Conservation (phyloP, 108 stramenopile genomes). For the Cyclotella cryptica region DNA sequence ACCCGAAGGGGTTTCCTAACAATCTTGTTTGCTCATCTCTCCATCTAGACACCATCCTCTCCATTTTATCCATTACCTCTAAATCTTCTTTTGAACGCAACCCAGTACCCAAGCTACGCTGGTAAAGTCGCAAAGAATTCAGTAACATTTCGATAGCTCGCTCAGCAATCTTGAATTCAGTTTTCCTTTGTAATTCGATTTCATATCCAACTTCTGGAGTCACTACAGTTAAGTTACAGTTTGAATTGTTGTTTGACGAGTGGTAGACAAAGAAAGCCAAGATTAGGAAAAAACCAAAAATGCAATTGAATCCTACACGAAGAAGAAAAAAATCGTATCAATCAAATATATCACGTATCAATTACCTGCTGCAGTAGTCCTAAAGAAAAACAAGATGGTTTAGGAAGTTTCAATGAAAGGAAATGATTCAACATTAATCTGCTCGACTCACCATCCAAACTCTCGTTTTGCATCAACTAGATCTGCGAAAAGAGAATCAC, state of each 20-base stretch:
- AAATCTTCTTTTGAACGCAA: slow-evolving; percentile 66
- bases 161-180: slow-evolving; percentile 65
- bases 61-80: slow-evolving; percentile 70
- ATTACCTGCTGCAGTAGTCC: too few relatives aligned
- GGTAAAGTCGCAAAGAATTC: slow-evolving; percentile 67
- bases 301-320: too few relatives aligned
- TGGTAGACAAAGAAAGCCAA: too few relatives aligned
- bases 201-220: slow-evolving; percentile 81
- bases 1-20: slow-evolving; percentile 88
- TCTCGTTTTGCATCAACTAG: slow-evolving; percentile 95
- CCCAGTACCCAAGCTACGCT: slow-evolving; percentile 65
- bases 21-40: slow-evolving; percentile 76
- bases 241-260: too few relatives aligned
- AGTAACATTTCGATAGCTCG: slow-evolving; percentile 77
- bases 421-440: neutral
- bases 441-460: slow-evolving; percentile 69
- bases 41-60: slow-evolving; percentile 79
- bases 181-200: slow-evolving; percentile 62
- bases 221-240: slow-evolving; percentile 26
- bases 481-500: slow-evolving; percentile 98
- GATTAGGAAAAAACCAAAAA: too few relatives aligned
- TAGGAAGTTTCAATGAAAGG: too few relatives aligned
- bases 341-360: too few relatives aligned
- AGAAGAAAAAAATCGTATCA: too few relatives aligned
- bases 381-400: too few relatives aligned